These are phyloP conservation scores for Chrysanthemum seticuspe DNA, from an alignment of 129 eudicot species.

Conservation along the genomic window DNA sequence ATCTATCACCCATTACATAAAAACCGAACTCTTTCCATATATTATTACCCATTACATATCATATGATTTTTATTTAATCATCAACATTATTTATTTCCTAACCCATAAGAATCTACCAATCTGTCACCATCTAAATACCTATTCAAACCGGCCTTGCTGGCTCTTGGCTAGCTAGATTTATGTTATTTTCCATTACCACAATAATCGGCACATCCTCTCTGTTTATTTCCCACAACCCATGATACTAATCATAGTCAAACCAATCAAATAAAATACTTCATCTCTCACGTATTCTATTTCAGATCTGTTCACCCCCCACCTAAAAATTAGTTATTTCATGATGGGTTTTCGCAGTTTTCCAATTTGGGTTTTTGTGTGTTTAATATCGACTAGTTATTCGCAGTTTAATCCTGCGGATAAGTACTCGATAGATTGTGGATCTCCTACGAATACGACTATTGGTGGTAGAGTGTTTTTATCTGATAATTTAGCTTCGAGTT, in stretches of 20 bases:
- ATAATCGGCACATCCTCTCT: conserved; percentile 6
- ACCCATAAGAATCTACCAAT: conserved; percentile 35
- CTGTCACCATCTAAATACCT: conserved; percentile 50
- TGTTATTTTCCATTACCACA: conserved; percentile 2
- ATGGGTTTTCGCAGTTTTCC: conserved; percentile 41
- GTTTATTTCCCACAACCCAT: conserved; percentile 16
- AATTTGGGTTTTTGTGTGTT: conserved; percentile 28
- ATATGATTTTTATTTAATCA: background rate
- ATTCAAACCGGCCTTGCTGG: conserved; percentile 38
- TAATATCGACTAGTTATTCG: conserved; percentile 22
- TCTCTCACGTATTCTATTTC: conserved; percentile 37
- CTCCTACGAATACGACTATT: conserved; percentile 49
- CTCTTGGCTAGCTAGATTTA: conserved; percentile 20
- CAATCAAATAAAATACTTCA: conserved; percentile 31
- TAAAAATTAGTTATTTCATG: too few relatives aligned
- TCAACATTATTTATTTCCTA: conserved; percentile 10
- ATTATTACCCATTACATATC: background rate
- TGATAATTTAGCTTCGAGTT: conserved; percentile 65
- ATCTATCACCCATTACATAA: background rate
- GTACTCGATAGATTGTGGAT: conserved; percentile 76
- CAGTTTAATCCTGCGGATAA: conserved; percentile 59
- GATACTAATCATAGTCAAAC: conserved; percentile 20
- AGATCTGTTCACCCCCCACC: conserved; percentile 15
- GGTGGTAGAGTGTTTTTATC: conserved; percentile 54
- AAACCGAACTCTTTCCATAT: background rate